These are phyloP conservation scores for Craspedostauros australis DNA, from an alignment of 108 stramenopile genomes.

Conservation along the genomic window DNA sequence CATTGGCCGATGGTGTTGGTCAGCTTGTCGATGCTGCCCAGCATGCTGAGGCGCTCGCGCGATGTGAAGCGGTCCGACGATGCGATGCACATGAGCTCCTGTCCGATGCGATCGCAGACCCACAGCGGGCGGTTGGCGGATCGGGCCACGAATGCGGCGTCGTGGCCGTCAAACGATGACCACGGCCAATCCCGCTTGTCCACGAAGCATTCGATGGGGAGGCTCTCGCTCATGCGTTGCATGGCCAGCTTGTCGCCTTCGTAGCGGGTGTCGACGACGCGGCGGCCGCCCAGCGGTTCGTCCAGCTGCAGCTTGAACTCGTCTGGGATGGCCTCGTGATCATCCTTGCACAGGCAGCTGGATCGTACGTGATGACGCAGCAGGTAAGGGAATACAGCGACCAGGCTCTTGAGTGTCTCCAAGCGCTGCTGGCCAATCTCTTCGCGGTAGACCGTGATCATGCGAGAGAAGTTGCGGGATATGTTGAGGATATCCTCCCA, in stretches of 20 bases:
- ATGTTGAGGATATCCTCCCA: slow-evolving; percentile 72
- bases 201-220: slow-evolving; percentile 38
- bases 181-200: slow-evolving; percentile 54
- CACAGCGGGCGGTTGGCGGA: slow-evolving; percentile 65
- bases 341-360: slow-evolving; percentile 36
- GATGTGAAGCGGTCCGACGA: slow-evolving; percentile 42
- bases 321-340: not conserved
- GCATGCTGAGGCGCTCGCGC: slow-evolving; percentile 60
- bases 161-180: slow-evolving; percentile 33
- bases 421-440: slow-evolving; percentile 48
- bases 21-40: slow-evolving; percentile 51
- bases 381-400: slow-evolving; percentile 70
- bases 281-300: not conserved
- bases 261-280: slow-evolving; percentile 10
- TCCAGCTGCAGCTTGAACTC: slow-evolving; percentile 6
- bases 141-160: slow-evolving; percentile 30
- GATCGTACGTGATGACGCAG: slow-evolving; percentile 66
- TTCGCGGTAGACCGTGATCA: slow-evolving; percentile 55
- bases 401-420: slow-evolving; percentile 35
- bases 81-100: slow-evolving; percentile 38
- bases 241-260: slow-evolving; percentile 13
- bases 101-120: slow-evolving; percentile 53
- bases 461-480: slow-evolving; percentile 67
- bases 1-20: slow-evolving; percentile 68
- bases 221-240: too few relatives aligned